These are phyloP conservation scores for Hibiscus tridactylites DNA, from an alignment of 345 rosid genomes.

Conservation along the genomic window DNA sequence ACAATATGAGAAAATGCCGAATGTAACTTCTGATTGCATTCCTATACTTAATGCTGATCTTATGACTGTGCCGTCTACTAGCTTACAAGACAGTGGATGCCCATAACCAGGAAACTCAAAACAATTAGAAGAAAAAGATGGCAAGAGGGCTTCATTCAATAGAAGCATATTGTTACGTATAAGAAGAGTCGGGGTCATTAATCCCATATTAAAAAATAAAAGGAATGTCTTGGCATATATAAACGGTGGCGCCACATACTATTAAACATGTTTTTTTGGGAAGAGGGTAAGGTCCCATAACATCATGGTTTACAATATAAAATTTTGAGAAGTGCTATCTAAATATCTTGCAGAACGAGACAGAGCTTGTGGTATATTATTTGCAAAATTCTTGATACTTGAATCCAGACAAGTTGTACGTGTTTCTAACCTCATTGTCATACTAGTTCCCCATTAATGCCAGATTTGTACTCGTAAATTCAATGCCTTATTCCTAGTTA, in stretches of 20 bases:
- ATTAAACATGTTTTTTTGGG: neutral
- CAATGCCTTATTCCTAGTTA: neutral
- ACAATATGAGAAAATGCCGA: slow-evolving; percentile 31
- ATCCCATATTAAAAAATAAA: no score
- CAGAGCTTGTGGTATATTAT: slow-evolving; percentile 17
- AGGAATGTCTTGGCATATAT: no score
- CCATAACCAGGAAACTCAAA: slow-evolving; percentile 24
- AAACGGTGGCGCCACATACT: no score
- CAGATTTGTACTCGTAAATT: neutral
- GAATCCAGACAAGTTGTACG: neutral
- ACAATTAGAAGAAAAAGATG: slow-evolving; percentile 27
- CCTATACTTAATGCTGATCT: slow-evolving; percentile 18
- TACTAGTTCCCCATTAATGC: neutral
- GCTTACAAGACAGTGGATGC: slow-evolving; percentile 14
- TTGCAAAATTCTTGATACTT: neutral
- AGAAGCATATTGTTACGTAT: slow-evolving; percentile 5
- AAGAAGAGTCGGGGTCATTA: no score
- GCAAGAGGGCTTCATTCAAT: slow-evolving; percentile 33
- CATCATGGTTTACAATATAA: no score
- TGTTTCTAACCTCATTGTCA: no score
- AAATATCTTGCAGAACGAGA: slow-evolving; percentile 36
- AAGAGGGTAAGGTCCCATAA: no score
- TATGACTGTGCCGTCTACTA: slow-evolving; percentile 24
- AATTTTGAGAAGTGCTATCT: slow-evolving; percentile 44
- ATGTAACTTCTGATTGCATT: slow-evolving; percentile 23